phyloP scores from a whole-genome alignment of 2,329 filamentous ascomycete genomes.

The Aureobasidium pullulans region DNA sequence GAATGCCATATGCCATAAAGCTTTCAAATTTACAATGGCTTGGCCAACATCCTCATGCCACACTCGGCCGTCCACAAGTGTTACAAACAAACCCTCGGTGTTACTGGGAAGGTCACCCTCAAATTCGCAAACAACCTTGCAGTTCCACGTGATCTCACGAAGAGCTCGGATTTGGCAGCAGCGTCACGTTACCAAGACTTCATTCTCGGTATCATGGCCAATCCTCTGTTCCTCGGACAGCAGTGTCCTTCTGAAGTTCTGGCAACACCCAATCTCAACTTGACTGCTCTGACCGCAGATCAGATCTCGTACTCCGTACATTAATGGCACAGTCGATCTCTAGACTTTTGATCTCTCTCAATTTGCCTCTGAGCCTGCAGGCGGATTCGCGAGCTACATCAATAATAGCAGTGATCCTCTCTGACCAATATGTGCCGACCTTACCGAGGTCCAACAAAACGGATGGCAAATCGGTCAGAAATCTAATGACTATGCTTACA shows the following conservation, averaged over 20 bases:
- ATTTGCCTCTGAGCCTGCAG: slow-evolving; percentile 16
- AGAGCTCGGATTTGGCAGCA: slow-evolving; percentile 37
- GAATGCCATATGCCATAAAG: slow-evolving; percentile 14
- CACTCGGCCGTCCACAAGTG: slow-evolving; percentile 30
- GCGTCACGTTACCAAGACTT: slow-evolving; percentile 37
- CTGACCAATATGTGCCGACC: slow-evolving; percentile 26
- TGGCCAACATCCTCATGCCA: slow-evolving; percentile 16
- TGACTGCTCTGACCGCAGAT: slow-evolving; percentile 39
- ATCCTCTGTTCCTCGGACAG: slow-evolving; percentile 45
- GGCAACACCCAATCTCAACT: slow-evolving; percentile 38
- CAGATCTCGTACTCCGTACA: slow-evolving; percentile 33
- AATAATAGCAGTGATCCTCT: slow-evolving; percentile 24
- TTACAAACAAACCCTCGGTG: slow-evolving; percentile 48
- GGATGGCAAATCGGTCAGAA: slow-evolving; percentile 39
- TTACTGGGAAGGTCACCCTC: slow-evolving; percentile 42
- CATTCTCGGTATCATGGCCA: slow-evolving; percentile 44
- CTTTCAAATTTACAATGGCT: background rate
- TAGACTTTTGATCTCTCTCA: slow-evolving; percentile 25
- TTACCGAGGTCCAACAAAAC: slow-evolving; percentile 21
- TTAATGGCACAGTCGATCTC: slow-evolving; percentile 22
- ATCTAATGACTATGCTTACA: slow-evolving; percentile 50
- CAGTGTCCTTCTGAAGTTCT: slow-evolving; percentile 42
- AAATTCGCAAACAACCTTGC: slow-evolving; percentile 40
- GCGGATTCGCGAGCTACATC: slow-evolving; percentile 32
- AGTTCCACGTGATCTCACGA: slow-evolving; percentile 30